These are phyloP conservation scores for Cyclotella sp. DNA, from an alignment of 108 stramenopile genomes.

Conservation along the genomic window DNA sequence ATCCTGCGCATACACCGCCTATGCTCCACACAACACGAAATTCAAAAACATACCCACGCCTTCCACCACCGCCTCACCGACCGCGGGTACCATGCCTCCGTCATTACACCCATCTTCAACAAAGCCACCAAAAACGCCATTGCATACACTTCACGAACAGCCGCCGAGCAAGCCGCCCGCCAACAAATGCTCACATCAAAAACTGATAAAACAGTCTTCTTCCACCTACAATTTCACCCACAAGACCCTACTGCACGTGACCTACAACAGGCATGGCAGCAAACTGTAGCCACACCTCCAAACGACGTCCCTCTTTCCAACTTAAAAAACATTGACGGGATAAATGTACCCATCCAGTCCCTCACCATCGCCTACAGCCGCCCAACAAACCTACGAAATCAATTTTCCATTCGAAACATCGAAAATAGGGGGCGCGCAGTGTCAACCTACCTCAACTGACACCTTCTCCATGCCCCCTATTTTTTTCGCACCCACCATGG, in stretches of 20 bases:
- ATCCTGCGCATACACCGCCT: slow-evolving; percentile 28
- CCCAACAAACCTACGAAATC: not conserved
- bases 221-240: slow-evolving; percentile 25
- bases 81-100: slow-evolving; percentile 17
- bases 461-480: too few relatives aligned
- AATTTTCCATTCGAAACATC: not conserved
- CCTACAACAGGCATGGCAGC: not conserved
- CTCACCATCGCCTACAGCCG: not conserved
- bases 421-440: not conserved
- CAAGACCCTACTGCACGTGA: not conserved
- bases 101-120: slow-evolving; percentile 26
- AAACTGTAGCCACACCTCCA: not conserved
- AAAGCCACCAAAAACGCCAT: slow-evolving; percentile 34
- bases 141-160: not conserved
- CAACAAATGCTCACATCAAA: not conserved
- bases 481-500: too few relatives aligned
- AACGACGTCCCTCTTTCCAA: not conserved
- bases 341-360: not conserved
- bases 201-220: slow-evolving; percentile 4
- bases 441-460: slow-evolving; percentile 2
- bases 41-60: slow-evolving; percentile 1
- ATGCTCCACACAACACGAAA: slow-evolving; percentile 3
- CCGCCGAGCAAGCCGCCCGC: not conserved
- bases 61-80: slow-evolving; percentile 32
- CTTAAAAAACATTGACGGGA: not conserved